Evolutionary conservation across 106 monocot genomes (phyloP), one percentile per base, ranked within the genome.

Genomic region (Acorus gramineus): DNA sequence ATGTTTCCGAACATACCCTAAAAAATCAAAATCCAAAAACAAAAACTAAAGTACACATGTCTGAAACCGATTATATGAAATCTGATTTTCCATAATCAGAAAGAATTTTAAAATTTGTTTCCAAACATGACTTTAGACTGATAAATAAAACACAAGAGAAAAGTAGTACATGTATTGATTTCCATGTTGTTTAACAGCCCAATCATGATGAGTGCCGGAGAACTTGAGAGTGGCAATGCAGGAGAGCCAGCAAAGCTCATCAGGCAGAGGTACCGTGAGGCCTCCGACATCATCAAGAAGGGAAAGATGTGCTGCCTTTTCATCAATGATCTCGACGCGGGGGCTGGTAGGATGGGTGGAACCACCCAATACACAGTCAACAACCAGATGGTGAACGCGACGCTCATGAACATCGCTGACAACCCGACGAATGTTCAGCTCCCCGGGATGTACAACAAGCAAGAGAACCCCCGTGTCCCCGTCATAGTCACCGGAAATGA

Each of bases 181-280:
- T 28, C 28, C 28, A 28, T 28, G 28, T 28, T 28, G 28, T 28
- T 28, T 53, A 44, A 8, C 82, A 96, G 96, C 75, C 90, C 96
- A 3, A 91, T 96, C 71, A 88, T 96, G 96, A 96, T 96, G 96
- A 96, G 96, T n/a, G 96, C 96, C 8, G 96, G 96, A 80, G 96
- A 96, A 68, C 71, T 96, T 46, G 96, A 91, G 63, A 96, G 96
- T 14, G 96, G 96, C 4, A 96, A 96, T 44, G 96, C 96, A 2
- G 96, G 96, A 71, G 96, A 96, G 69, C 96, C 96, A 0, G 96
- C 91, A 5, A 96, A 96, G 66, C 61, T 96, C 44, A 79, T 96
- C 85, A 76, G 96, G 67, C 96, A 96, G 51, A 59, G 96, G 68
- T 91, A 96, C 72, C 84, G 96, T n/a, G 96, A 96, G 78, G 96